phyloP scores from a whole-genome alignment of 768 basidiomycete genomes.

The Serpula lacrymans region DNA sequence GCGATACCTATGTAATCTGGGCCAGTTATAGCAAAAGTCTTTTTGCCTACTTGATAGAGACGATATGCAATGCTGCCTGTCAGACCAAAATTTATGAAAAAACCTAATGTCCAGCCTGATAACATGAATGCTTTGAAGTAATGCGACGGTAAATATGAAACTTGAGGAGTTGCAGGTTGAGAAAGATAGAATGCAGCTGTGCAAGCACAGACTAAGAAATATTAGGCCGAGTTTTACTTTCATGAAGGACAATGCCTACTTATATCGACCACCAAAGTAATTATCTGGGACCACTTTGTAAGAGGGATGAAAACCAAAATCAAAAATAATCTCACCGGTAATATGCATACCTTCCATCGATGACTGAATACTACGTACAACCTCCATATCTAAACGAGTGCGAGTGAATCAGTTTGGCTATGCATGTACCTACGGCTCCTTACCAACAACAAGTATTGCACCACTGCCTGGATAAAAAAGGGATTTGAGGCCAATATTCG shows the following conservation, averaged over 20 bases:
- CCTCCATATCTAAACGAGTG: conserved; percentile 24
- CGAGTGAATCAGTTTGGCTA: no score
- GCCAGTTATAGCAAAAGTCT: conserved; percentile 3
- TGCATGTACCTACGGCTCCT: background rate
- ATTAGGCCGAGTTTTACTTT: no score
- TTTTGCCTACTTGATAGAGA: conserved; percentile 10
- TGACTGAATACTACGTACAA: conserved; percentile 17
- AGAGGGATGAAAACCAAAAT: no score
- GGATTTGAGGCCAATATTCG: background rate
- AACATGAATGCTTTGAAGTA: conserved; percentile 2
- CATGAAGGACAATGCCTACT: no score
- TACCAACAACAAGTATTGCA: conserved; percentile 15
- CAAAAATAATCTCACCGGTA: conserved; percentile 12
- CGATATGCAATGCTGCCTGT: conserved; percentile 14
- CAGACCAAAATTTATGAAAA: conserved; percentile 11
- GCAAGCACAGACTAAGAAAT: no score
- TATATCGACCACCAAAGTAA: no score
- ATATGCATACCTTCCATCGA: conserved; percentile 9
- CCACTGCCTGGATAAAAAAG: conserved; percentile 9
- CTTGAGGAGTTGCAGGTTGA: no score
- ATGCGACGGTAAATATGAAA: no score
- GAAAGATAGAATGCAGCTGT: no score
- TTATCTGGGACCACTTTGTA: no score
- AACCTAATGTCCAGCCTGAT: conserved; percentile 12
- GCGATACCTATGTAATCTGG: conserved; percentile 6